A percentile compares a stretch with the other conserved stretches of the same genome.
Conservation (phyloP, 179 eudicot species). For the Gypsophila paniculata region DNA sequence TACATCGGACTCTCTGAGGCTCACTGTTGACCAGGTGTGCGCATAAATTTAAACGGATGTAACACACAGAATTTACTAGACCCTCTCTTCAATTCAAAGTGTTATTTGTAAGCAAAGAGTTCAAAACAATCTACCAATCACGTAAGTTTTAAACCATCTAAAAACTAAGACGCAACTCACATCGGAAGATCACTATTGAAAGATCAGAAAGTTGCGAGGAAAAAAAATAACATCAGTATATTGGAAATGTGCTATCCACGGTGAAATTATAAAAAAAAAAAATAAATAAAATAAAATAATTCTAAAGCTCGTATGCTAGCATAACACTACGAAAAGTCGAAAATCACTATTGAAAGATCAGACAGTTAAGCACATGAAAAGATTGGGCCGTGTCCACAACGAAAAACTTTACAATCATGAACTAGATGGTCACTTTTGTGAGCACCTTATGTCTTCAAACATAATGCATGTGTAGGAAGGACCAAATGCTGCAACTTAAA, state of each 20-base stretch:
- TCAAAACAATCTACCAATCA: neutral
- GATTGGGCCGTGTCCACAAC: neutral
- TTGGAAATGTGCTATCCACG: neutral
- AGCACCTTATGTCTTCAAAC: neutral
- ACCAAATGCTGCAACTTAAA: too few species aligned
- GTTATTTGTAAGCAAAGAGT: neutral
- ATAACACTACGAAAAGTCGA: too few species aligned
- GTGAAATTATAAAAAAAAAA: neutral
- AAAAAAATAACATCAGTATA: neutral
- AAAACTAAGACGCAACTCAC: neutral
- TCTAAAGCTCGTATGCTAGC: neutral
- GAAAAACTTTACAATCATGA: too few species aligned
- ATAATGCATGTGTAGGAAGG: neutral
- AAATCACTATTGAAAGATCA: too few species aligned
- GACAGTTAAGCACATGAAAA: neutral
- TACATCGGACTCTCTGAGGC: neutral
- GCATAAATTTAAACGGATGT: neutral
- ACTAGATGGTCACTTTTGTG: neutral
- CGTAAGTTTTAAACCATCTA: neutral
- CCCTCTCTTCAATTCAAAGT: neutral
- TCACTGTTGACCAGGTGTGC: neutral
- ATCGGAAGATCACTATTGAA: neutral
- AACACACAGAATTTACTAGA: neutral
- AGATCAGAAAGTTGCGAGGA: neutral
- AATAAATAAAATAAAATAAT: too few species aligned